Percentiles rank a stretch among this genome's conserved stretches.
Evolutionary conservation across 2,329 filamentous ascomycete species (phyloP).

Genomic region (Pyrenophora tritici-repentis): DNA sequence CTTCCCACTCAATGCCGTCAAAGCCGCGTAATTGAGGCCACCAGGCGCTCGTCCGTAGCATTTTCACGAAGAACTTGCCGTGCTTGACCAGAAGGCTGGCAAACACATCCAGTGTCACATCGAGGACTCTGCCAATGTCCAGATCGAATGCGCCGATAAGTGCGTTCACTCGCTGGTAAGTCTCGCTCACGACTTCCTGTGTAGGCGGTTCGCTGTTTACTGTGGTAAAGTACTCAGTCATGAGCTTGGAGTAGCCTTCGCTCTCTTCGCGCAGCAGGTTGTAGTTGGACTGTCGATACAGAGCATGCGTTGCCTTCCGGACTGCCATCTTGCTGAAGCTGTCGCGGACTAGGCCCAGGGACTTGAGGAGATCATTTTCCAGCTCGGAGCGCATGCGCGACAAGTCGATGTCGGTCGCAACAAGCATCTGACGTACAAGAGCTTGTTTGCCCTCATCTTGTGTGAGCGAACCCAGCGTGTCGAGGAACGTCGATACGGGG

Average conservation of each 20-base stretch:
- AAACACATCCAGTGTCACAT: conserved; percentile 93
- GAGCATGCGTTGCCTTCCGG: conserved; percentile 85
- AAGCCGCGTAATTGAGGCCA: conserved; percentile 76
- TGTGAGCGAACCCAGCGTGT: conserved; percentile 78
- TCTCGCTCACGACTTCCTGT: conserved; percentile 76
- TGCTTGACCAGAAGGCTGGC: conserved; percentile 92
- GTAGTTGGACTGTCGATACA: conserved; percentile 96
- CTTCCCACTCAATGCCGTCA: conserved; percentile 54
- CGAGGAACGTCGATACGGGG: conserved; percentile 71
- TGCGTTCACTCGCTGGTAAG: conserved; percentile 89
- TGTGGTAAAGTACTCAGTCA: conserved; percentile 93
- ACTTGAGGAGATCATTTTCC: conserved; percentile 76
- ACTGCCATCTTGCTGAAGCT: conserved; percentile 84
- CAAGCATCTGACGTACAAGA: conserved; percentile 69
- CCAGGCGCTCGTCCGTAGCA: conserved; percentile 91
- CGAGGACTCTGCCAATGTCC: conserved; percentile 90
- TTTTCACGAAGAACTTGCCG: conserved; percentile 91
- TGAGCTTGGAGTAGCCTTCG: conserved; percentile 94
- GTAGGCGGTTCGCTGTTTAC: conserved; percentile 75
- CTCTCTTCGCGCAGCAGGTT: conserved; percentile 94
- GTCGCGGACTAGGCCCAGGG: conserved; percentile 79
- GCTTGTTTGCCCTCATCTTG: conserved; percentile 68
- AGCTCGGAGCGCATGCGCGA: conserved; percentile 77
- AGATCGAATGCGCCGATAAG: conserved; percentile 96
- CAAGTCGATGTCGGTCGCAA: conserved; percentile 73